Evolutionary conservation across 2,329 filamentous ascomycete genomes (phyloP).

Genomic region (Monosporascus sp.): DNA sequence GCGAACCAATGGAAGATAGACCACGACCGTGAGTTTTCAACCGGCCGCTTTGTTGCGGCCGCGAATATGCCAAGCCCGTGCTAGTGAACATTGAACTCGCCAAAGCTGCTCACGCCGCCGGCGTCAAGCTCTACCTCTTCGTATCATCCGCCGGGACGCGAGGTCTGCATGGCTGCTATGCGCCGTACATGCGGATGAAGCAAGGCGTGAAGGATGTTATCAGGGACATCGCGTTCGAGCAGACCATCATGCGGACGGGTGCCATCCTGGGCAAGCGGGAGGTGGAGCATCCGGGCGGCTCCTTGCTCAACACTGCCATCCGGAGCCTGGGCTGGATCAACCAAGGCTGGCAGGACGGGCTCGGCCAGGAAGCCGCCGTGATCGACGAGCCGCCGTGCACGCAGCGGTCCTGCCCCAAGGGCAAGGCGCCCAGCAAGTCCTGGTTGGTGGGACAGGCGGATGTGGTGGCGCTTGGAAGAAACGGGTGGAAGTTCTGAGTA

Average conservation of each 20-base stretch:
- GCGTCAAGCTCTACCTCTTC: conserved; percentile 71
- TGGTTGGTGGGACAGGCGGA: conserved; percentile 58
- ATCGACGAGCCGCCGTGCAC: conserved; percentile 63
- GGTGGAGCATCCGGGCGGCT: conserved; percentile 54
- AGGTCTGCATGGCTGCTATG: conserved; percentile 33
- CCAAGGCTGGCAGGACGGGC: conserved; percentile 53
- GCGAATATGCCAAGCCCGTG: neutral
- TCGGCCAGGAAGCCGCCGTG: conserved; percentile 69
- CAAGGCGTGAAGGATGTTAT: conserved; percentile 78
- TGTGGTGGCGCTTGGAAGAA: conserved; percentile 62
- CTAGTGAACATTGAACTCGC: conserved; percentile 71
- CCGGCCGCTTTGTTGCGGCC: neutral
- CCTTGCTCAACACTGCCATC: conserved; percentile 50
- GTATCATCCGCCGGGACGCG: conserved; percentile 56
- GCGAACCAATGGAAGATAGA: conserved; percentile 83
- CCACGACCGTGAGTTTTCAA: conserved; percentile 50
- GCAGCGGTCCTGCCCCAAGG: conserved; percentile 55
- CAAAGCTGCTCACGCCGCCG: conserved; percentile 65
- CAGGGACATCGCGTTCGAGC: conserved; percentile 66
- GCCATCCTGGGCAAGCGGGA: conserved; percentile 68
- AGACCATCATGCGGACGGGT: conserved; percentile 67
- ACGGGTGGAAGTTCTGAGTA: conserved; percentile 41
- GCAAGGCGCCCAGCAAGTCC: conserved; percentile 52
- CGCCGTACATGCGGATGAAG: conserved; percentile 68
- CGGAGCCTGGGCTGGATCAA: conserved; percentile 49